These are phyloP conservation scores for Ophiocordyceps sinensis DNA, from an alignment of 2,329 filamentous ascomycete genomes.

Conservation along the genomic window DNA sequence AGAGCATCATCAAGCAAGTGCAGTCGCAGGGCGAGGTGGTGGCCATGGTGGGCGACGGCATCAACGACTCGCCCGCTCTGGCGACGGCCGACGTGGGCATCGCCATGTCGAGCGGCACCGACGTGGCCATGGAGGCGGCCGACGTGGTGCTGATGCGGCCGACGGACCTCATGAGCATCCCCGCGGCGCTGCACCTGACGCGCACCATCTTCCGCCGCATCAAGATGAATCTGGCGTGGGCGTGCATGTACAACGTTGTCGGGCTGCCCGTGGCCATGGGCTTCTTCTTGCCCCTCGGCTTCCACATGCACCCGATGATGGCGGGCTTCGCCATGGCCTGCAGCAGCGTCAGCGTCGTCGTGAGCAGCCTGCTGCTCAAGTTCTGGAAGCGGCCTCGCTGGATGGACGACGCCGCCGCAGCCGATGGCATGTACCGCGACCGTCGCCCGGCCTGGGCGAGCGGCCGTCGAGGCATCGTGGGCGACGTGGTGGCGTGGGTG, in stretches of 20 bases:
- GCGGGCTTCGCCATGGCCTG: slow-evolving; percentile 89
- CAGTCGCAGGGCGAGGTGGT: slow-evolving; percentile 64
- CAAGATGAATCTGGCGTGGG: slow-evolving; percentile 86
- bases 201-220: slow-evolving; percentile 81
- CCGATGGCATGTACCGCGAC: slow-evolving; percentile 47
- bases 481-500: slow-evolving; percentile 26
- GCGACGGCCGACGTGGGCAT: slow-evolving; percentile 89
- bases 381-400: slow-evolving; percentile 74
- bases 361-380: slow-evolving; percentile 69
- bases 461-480: slow-evolving; percentile 16
- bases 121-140: slow-evolving; percentile 95
- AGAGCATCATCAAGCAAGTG: slow-evolving; percentile 64
- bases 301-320: slow-evolving; percentile 83
- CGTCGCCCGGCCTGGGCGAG: slow-evolving; percentile 25
- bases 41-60: slow-evolving; percentile 95
- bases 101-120: slow-evolving; percentile 80
- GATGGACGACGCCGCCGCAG: slow-evolving; percentile 60
- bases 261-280: slow-evolving; percentile 96
- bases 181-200: slow-evolving; percentile 68
- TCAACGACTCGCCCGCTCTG: slow-evolving; percentile 93
- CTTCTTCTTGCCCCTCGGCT: slow-evolving; percentile 77
- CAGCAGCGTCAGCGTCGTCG: slow-evolving; percentile 80
- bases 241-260: slow-evolving; percentile 81
- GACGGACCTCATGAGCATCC: slow-evolving; percentile 84
- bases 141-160: slow-evolving; percentile 93